Conservation (phyloP, 495 filamentous ascomycete genomes). For the Pyrenula aspistea region DNA sequence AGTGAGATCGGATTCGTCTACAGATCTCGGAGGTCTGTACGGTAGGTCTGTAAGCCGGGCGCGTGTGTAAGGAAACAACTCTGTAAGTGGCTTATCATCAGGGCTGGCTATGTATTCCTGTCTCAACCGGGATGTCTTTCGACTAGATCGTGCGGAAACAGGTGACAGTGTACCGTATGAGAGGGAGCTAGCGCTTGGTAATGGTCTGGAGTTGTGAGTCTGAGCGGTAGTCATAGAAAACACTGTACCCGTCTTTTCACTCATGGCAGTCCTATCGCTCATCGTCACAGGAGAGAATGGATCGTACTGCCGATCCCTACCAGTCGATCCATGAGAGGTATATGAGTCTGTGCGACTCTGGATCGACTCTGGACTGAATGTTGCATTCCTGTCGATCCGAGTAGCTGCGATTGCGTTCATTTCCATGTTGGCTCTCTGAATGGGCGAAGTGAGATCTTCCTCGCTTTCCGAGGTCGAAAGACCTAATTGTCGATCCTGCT, state of each 20-base stretch:
- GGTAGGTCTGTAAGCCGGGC: slow-evolving; percentile 67
- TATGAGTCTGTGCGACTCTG: slow-evolving; percentile 54
- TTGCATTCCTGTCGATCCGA: slow-evolving; percentile 41
- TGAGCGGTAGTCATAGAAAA: slow-evolving; percentile 20
- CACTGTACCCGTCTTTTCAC: neutral
- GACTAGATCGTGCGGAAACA: slow-evolving; percentile 52
- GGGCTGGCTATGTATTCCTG: slow-evolving; percentile 68
- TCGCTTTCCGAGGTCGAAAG: slow-evolving; percentile 40
- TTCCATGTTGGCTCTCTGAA: slow-evolving; percentile 29
- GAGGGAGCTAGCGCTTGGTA: slow-evolving; percentile 22
- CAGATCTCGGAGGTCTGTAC: slow-evolving; percentile 34
- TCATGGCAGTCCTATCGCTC: neutral
- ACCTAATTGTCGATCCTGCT: slow-evolving; percentile 19
- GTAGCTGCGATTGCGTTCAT: slow-evolving; percentile 28
- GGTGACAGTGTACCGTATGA: slow-evolving; percentile 42
- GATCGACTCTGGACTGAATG: slow-evolving; percentile 50
- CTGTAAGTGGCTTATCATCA: slow-evolving; percentile 43
- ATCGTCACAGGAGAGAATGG: neutral
- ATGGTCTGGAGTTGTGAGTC: slow-evolving; percentile 22
- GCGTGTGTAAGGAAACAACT: slow-evolving; percentile 55
- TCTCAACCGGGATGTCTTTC: slow-evolving; percentile 58
- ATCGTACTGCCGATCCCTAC: neutral
- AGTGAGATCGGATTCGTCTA: slow-evolving; percentile 54
- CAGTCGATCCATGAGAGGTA: slow-evolving; percentile 19
- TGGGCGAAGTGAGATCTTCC: slow-evolving; percentile 50